Percentiles rank a stretch among this genome's conserved stretches.
Conservation (phyloP, 805 yeast genomes). For the Isabelozyma rhagii region DNA sequence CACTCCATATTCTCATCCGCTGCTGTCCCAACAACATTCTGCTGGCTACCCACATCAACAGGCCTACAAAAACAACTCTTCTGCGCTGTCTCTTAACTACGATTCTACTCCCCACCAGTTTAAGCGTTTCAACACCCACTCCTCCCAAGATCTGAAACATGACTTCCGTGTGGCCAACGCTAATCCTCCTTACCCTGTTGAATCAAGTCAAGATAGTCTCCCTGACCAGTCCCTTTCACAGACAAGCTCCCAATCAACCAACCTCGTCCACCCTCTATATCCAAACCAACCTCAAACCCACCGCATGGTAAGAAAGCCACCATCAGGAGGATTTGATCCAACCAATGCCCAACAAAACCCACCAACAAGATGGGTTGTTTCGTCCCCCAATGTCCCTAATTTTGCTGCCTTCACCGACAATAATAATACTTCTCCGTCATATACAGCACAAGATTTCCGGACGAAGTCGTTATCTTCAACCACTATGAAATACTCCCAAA, state of each 20-base stretch:
- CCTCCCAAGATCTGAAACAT: slow-evolving; percentile 2
- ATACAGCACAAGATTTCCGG: not conserved
- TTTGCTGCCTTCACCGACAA: slow-evolving; percentile 6
- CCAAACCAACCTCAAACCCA: slow-evolving; percentile 1
- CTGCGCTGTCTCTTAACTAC: slow-evolving; percentile 6
- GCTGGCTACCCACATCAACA: not conserved
- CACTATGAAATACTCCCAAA: slow-evolving; percentile 2
- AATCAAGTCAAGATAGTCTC: not conserved
- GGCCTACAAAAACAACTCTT: not conserved
- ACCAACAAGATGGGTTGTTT: slow-evolving; percentile 22
- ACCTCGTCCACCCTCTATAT: slow-evolving; percentile 1
- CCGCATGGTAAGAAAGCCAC: slow-evolving; percentile 11
- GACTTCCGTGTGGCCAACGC: not conserved
- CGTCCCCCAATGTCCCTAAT: slow-evolving; percentile 23
- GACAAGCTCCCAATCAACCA: not conserved
- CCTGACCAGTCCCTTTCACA: not conserved
- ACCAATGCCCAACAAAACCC: slow-evolving; percentile 9
- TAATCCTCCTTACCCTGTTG: slow-evolving; percentile 4
- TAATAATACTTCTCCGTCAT: slow-evolving; percentile 1
- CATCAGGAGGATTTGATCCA: slow-evolving; percentile 8
- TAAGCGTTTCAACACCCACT: slow-evolving; percentile 3
- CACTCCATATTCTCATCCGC: slow-evolving; percentile 5
- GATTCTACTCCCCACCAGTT: not conserved
- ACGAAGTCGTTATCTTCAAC: slow-evolving; percentile 2
- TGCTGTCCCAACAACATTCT: slow-evolving; percentile 8